Base-by-base conservation (phyloP, 441 rosid species). In the Erysimum cheiri region DNA sequence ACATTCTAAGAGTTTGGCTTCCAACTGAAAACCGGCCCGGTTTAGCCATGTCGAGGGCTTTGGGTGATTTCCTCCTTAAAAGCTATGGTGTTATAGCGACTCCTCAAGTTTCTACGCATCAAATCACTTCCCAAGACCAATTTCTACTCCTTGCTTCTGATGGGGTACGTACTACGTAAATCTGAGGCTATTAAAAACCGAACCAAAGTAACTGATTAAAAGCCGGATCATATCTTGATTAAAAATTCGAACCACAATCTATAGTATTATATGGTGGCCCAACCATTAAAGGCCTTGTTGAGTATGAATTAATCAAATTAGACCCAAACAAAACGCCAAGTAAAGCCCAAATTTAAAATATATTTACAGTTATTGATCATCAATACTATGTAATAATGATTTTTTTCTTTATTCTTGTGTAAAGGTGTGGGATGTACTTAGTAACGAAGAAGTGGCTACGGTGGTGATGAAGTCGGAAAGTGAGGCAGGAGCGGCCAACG, bases 381-480 rank as follows among this genome's bases (percentile, higher is more conserved):
- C n/a, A n/a, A n/a, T n/a, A n/a, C n/a, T n/a, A n/a, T n/a, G n/a
- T n/a, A n/a, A n/a, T 4, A 73, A 67, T 50, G 8, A 53, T 2
- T 3, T 10, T 44, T 17, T 0, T 26, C 6, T 47, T 0, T 7
- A 43, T 39, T 26, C 47, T 54, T 48, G 53, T 63, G 56, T 48
- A 17, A 48, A 90, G 96, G 87, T 91, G 33, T 91, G 93, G 90
- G 97, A 93, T 83, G 97, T 88, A 59, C 88, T 93, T 35, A 82
- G 82, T 49, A 91, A 89, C 75, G 67, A 77, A 13, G 80, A 93
- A 76, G 94, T 88, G 14, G 85, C 78, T 0, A 62, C 81, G 10
- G 80, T 83, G n/a, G 93, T 83, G 33, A 37, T 76, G 81, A 72
- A 74, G 8, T 85, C 90, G 0, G 82, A 57, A 26, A 76, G 32